A percentile compares a stretch with the other conserved stretches of the same genome.
Evolutionary conservation across 805 yeast species (phyloP).

Genomic region (Vanderwaltozyma yarrowii): DNA sequence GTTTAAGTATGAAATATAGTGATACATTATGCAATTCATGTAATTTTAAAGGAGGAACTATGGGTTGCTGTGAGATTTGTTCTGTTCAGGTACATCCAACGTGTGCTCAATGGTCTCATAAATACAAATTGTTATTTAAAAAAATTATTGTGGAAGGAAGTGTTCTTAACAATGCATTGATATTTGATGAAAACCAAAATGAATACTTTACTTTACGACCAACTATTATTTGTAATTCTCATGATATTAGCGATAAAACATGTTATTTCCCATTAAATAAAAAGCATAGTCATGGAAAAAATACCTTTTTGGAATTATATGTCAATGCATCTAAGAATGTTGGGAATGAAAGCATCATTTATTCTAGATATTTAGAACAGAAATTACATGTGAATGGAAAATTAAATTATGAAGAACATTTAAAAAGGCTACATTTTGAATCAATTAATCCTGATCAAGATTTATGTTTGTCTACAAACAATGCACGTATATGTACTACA

Average conservation of each 20-base stretch:
- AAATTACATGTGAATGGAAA: background rate
- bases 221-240: slow-evolving; percentile 4
- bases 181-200: background rate
- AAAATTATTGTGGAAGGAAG: background rate
- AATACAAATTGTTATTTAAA: slow-evolving; percentile 8
- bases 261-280: slow-evolving; percentile 2
- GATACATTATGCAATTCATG: slow-evolving; percentile 37
- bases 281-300: background rate
- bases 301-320: background rate
- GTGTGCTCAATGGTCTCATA: slow-evolving; percentile 17
- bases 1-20: slow-evolving; percentile 25
- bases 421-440: background rate
- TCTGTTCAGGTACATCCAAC: slow-evolving; percentile 14
- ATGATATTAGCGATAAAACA: background rate
- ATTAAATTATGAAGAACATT: background rate
- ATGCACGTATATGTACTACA: slow-evolving; percentile 4
- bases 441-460: background rate
- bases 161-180: background rate
- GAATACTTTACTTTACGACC: slow-evolving; percentile 1
- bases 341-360: background rate
- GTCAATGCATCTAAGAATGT: background rate
- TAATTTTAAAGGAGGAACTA: slow-evolving; percentile 38
- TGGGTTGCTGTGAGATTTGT: slow-evolving; percentile 16
- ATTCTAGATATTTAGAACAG: slow-evolving; percentile 1
- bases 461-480: too few relatives aligned